A percentile compares a stretch with the other conserved stretches of the same genome.
Conservation (phyloP, 192 early-diverging fungal genomes). For the Entophlyctis luteolus region DNA sequence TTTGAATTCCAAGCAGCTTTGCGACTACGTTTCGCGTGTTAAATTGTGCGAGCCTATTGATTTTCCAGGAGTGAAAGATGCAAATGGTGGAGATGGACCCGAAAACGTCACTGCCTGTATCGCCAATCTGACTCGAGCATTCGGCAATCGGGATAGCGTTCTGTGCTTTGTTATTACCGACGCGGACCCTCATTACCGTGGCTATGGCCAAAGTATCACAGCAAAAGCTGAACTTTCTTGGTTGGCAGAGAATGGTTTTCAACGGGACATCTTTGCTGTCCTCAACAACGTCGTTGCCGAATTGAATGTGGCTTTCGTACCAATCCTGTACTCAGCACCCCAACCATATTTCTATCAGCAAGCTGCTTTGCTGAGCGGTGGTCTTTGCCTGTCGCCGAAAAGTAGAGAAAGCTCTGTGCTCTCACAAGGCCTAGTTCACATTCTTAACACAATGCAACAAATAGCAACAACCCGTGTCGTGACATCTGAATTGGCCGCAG, state of each 20-base stretch:
- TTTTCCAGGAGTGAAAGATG: background rate
- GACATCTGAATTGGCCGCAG: background rate
- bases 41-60: background rate
- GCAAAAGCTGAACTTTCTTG: background rate
- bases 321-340: slow-evolving; percentile 21
- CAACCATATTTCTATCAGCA: slow-evolving; percentile 25
- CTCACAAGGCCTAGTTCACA: slow-evolving; percentile 7
- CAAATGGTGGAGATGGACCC: slow-evolving; percentile 16
- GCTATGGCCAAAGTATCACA: background rate
- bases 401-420: background rate
- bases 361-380: slow-evolving; percentile 24
- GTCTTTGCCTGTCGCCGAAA: slow-evolving; percentile 21
- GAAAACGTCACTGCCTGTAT: slow-evolving; percentile 29
- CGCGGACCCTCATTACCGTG: slow-evolving; percentile 13
- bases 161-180: slow-evolving; percentile 35
- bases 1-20: background rate
- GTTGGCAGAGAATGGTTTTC: slow-evolving; percentile 4
- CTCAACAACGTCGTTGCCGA: slow-evolving; percentile 24
- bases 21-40: background rate
- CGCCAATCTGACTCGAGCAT: background rate
- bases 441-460: slow-evolving; percentile 21
- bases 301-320: slow-evolving; percentile 32
- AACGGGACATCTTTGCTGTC: slow-evolving; percentile 25
- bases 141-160: slow-evolving; percentile 20
- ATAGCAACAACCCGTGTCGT: background rate